Evolutionary conservation across 805 yeast species (phyloP).

Genomic region (Ogataea paraovalis): DNA sequence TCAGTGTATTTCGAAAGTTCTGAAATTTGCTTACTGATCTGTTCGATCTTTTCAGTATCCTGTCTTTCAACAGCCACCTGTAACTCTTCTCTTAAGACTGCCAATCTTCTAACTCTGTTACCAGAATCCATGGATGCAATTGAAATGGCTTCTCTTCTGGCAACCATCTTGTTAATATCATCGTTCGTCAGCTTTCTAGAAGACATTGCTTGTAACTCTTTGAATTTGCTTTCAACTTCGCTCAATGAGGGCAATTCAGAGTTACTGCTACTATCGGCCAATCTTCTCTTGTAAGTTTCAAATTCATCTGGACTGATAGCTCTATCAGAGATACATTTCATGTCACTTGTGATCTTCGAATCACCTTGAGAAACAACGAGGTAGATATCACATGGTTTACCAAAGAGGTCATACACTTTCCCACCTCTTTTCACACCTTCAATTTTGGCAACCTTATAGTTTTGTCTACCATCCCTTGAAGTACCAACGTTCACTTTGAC

Average conservation of each 20-base stretch:
- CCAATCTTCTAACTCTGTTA: constrained; percentile 72
- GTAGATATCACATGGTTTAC: constrained; percentile 44
- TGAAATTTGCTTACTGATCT: constrained; percentile 43
- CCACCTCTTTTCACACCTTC: constrained; percentile 47
- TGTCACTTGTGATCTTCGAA: constrained; percentile 67
- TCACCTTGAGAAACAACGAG: constrained; percentile 80
- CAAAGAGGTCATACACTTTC: constrained; percentile 40
- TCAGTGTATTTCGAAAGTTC: constrained; percentile 33
- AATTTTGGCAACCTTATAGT: constrained; percentile 81
- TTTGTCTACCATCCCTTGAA: constrained; percentile 55
- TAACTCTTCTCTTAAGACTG: constrained; percentile 67
- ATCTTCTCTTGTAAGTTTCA: constrained; percentile 58
- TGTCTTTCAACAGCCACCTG: constrained; percentile 66
- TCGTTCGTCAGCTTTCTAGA: constrained; percentile 63
- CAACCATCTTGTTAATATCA: constrained; percentile 76
- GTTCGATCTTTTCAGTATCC: constrained; percentile 39
- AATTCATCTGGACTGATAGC: constrained; percentile 69
- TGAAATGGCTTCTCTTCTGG: constrained; percentile 56
- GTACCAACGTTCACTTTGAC: constrained; percentile 81
- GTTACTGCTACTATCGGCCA: constrained; percentile 57
- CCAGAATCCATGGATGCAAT: constrained; percentile 56
- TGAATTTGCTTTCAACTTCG: constrained; percentile 59
- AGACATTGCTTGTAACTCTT: constrained; percentile 59
- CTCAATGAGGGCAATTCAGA: constrained; percentile 57
- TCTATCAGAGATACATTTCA: constrained; percentile 77